Conservation (phyloP, 495 filamentous ascomycete species). For the Aspergillus ostianus region DNA sequence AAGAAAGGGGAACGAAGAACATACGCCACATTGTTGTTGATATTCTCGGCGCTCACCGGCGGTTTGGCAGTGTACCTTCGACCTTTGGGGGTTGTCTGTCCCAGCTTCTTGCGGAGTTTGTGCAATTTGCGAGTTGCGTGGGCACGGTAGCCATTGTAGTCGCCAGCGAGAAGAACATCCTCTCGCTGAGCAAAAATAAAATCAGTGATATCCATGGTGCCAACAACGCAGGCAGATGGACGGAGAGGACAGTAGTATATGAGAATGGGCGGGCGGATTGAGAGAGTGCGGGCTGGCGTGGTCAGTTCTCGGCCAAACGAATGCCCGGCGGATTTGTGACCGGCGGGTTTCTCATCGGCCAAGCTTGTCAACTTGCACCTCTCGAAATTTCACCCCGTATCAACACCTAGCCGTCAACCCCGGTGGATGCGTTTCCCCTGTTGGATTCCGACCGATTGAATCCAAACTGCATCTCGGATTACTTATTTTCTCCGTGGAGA, state of each 20-base stretch:
- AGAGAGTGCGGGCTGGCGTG: constrained; percentile 28
- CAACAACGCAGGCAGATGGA: background rate
- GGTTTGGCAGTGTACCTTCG: constrained; percentile 77
- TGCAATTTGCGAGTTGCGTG: constrained; percentile 80
- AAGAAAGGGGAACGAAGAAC: constrained; percentile 13
- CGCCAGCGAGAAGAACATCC: constrained; percentile 78
- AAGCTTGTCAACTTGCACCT: constrained; percentile 12
- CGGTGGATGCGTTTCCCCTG: background rate
- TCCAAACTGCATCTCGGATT: background rate
- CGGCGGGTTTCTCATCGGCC: constrained; percentile 26
- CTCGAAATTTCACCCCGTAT: constrained; percentile 19
- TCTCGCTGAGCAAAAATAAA: constrained; percentile 76
- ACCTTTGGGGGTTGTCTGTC: constrained; percentile 75
- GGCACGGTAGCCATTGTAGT: constrained; percentile 80
- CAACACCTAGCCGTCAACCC: constrained; percentile 12
- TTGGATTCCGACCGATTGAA: background rate
- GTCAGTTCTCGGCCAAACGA: constrained; percentile 41
- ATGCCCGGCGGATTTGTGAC: constrained; percentile 26
- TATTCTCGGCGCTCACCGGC: constrained; percentile 71
- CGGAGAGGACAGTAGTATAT: background rate
- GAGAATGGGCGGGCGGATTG: constrained; percentile 10
- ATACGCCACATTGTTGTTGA: constrained; percentile 76
- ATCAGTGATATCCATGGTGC: constrained; percentile 83
- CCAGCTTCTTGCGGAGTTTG: constrained; percentile 79
- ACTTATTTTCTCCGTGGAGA: background rate